Evolutionary conservation across 2,329 filamentous ascomycete species (phyloP).

Genomic region (Bipolaris gigantea): DNA sequence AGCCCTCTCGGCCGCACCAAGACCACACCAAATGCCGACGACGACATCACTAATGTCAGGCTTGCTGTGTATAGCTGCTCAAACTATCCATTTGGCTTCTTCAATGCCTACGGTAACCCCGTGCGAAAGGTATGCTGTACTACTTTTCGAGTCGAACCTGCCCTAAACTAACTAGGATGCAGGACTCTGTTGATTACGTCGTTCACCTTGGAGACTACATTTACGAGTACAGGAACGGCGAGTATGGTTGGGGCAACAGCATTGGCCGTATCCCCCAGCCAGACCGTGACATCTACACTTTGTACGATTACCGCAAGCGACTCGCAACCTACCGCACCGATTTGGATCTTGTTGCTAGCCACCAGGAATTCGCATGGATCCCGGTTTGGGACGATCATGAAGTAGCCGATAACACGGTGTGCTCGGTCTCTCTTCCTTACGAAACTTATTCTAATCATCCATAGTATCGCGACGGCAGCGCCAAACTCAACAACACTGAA

Average conservation of each 20-base stretch:
- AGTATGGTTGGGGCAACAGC: slow-evolving; percentile 42
- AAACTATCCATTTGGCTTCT: slow-evolving; percentile 54
- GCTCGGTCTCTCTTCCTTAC: background rate
- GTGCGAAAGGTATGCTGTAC: slow-evolving; percentile 32
- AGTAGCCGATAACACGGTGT: slow-evolving; percentile 44
- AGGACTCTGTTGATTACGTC: slow-evolving; percentile 49
- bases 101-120: slow-evolving; percentile 52
- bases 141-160: background rate
- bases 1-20: slow-evolving; percentile 70
- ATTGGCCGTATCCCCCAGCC: slow-evolving; percentile 40
- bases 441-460: background rate
- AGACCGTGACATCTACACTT: slow-evolving; percentile 44
- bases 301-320: slow-evolving; percentile 52
- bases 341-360: slow-evolving; percentile 44
- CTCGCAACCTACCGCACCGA: slow-evolving; percentile 48
- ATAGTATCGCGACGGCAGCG: slow-evolving; percentile 45
- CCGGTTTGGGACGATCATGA: slow-evolving; percentile 52
- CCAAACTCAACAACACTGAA: slow-evolving; percentile 50
- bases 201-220: slow-evolving; percentile 50
- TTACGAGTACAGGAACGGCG: slow-evolving; percentile 47
- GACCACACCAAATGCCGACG: slow-evolving; percentile 62
- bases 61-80: slow-evolving; percentile 72
- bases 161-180: background rate
- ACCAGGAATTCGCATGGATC: slow-evolving; percentile 49
- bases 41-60: slow-evolving; percentile 60